Evolutionary conservation across 139 green algal genomes (phyloP), one percentile per base, ranked within the genome.

Genomic region (Closterium sp.): DNA sequence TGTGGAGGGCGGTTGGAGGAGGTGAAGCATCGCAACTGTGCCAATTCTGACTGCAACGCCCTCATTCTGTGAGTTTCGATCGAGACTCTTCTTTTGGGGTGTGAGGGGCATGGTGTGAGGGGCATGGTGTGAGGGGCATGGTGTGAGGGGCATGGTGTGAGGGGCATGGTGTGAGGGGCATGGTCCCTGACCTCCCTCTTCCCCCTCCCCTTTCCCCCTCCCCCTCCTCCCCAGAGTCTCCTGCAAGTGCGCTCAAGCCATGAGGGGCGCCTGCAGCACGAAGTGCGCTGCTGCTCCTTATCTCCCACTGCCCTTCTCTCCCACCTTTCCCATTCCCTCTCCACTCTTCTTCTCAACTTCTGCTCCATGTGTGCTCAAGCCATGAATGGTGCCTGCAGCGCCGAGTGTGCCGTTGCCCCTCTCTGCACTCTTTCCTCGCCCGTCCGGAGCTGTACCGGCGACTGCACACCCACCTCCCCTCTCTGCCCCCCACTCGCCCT

Each of bases 31-130:
- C 92, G 90, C 5, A 94, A 94, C 73, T 94, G 90, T 92, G 92
- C 92, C 86, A 94, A 94, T 13, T 38, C 92, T 11, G 92, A 94
- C 90, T 94, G 92, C 92, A 94, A 94, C 73, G 29, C 50, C 21
- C 79, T 93, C 13, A 94, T 94, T 84, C 86, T 94, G 92, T 94
- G 31, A n/a, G n/a, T n/a, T n/a, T n/a, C n/a, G n/a, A n/a, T n/a
- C n/a, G n/a, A n/a, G n/a, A n/a, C n/a, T n/a, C n/a, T n/a, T n/a
- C n/a, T n/a, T n/a, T n/a, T n/a, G n/a, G n/a, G n/a, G n/a, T n/a
- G n/a, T n/a, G n/a, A n/a, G n/a, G n/a, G n/a, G n/a, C n/a, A n/a
- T n/a, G n/a, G n/a, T n/a, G n/a, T n/a, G n/a, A n/a, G n/a, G n/a
- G n/a, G n/a, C n/a, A n/a, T n/a, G n/a, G n/a, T n/a, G n/a, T n/a